phyloP scores from a whole-genome alignment of 495 filamentous ascomycete species.

The Penicillium steckii region DNA sequence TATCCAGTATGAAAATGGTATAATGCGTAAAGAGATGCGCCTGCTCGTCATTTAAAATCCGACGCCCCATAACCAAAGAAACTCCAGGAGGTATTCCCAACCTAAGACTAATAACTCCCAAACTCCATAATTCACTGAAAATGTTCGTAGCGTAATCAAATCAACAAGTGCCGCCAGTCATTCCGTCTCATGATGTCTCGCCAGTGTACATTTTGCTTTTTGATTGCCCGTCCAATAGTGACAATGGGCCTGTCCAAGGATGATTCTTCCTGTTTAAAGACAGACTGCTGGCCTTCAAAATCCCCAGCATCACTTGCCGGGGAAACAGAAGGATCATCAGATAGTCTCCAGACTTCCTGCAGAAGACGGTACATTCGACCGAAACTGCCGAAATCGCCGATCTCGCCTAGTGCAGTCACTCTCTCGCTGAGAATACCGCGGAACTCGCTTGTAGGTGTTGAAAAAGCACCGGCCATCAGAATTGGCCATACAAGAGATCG shows the following conservation, averaged over 20 bases:
- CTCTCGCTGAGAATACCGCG: conserved; percentile 73
- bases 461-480: conserved; percentile 77
- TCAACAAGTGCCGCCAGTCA: conserved; percentile 88
- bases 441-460: conserved; percentile 67
- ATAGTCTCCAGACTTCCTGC: conserved; percentile 76
- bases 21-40: no score
- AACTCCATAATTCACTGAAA: no score
- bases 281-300: no score
- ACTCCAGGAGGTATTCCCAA: no score
- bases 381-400: conserved; percentile 78
- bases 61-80: no score
- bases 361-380: conserved; percentile 78
- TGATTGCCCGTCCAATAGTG: conserved; percentile 18
- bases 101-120: no score
- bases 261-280: no score
- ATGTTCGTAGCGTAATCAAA: conserved; percentile 50
- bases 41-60: no score
- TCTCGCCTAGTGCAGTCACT: conserved; percentile 65
- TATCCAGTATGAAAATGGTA: no score
- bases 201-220: conserved; percentile 73
- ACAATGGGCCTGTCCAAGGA: conserved; percentile 9
- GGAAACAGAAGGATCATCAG: conserved; percentile 49
- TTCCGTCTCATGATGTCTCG: conserved; percentile 90
- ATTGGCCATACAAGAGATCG: conserved; percentile 91
- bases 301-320: no score